Evolutionary conservation across 2,329 filamentous ascomycete genomes (phyloP).

Genomic region (Epichloe brachyelytri): DNA sequence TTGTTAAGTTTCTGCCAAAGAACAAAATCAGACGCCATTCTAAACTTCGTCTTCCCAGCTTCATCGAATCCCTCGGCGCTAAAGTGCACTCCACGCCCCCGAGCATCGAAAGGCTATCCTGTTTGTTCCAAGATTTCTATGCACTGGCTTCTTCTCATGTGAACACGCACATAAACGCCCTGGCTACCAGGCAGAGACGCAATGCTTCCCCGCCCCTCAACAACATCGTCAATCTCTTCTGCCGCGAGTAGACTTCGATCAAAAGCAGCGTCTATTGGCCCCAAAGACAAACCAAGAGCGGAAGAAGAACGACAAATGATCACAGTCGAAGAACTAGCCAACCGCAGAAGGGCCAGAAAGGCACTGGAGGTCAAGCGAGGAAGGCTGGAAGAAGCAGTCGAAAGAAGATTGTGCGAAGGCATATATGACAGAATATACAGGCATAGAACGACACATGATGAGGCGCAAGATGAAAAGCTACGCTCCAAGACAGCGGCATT

Average conservation of each 20-base stretch:
- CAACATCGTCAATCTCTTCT: slow-evolving; percentile 42
- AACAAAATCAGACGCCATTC: background rate
- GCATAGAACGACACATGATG: slow-evolving; percentile 82
- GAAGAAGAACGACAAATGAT: slow-evolving; percentile 69
- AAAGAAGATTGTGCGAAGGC: slow-evolving; percentile 71
- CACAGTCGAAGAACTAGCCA: slow-evolving; percentile 70
- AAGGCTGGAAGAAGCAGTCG: slow-evolving; percentile 80
- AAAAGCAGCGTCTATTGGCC: slow-evolving; percentile 40
- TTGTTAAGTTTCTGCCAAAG: background rate
- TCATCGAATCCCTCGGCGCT: slow-evolving; percentile 78
- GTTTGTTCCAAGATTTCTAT: slow-evolving; percentile 95
- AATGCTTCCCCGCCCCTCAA: slow-evolving; percentile 43
- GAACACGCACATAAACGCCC: slow-evolving; percentile 69
- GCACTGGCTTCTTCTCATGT: slow-evolving; percentile 67
- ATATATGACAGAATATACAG: slow-evolving; percentile 84
- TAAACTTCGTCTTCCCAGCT: slow-evolving; percentile 36
- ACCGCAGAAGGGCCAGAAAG: slow-evolving; percentile 65
- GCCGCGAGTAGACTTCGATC: slow-evolving; percentile 42
- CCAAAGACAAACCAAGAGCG: slow-evolving; percentile 36
- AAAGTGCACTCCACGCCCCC: slow-evolving; percentile 79
- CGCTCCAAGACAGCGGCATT: slow-evolving; percentile 88
- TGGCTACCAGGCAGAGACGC: slow-evolving; percentile 63
- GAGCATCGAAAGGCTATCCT: slow-evolving; percentile 66
- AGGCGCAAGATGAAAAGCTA: slow-evolving; percentile 87
- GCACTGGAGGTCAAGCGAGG: slow-evolving; percentile 64